phyloP scores from a whole-genome alignment of 306 rosid genomes.

The Benincasa hispida region DNA sequence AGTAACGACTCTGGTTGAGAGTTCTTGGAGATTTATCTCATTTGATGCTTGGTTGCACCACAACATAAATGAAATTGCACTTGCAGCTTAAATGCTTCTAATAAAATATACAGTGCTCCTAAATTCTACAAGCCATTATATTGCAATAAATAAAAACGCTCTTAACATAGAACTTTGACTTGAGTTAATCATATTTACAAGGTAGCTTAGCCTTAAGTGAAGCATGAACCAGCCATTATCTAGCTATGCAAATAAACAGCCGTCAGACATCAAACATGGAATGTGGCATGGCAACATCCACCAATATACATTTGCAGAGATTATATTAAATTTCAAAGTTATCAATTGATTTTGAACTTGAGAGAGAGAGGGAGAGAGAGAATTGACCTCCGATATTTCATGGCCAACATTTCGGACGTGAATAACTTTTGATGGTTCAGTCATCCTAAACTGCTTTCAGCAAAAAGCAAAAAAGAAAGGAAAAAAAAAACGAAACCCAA shows the following conservation, averaged over 20 bases:
- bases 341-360: background rate
- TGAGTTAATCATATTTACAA: background rate
- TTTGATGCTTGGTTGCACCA: background rate
- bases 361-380: background rate
- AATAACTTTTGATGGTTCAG: constrained; percentile 93
- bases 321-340: background rate
- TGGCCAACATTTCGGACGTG: constrained; percentile 96
- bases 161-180: background rate
- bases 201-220: background rate
- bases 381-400: constrained; percentile 75
- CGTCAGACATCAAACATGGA: background rate
- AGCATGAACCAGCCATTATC: background rate
- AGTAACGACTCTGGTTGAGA: background rate
- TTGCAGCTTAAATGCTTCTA: background rate
- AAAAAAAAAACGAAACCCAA: background rate
- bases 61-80: background rate
- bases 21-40: background rate
- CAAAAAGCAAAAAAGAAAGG: constrained; percentile 17
- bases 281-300: background rate
- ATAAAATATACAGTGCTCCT: background rate
- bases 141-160: background rate
- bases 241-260: background rate
- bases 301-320: background rate
- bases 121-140: background rate
- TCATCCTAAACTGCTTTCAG: constrained; percentile 45